Percentiles rank a stretch among this genome's conserved stretches.
Conservation (phyloP, 1,139 yeast genomes). For the Meyerozyma smithsonii region DNA sequence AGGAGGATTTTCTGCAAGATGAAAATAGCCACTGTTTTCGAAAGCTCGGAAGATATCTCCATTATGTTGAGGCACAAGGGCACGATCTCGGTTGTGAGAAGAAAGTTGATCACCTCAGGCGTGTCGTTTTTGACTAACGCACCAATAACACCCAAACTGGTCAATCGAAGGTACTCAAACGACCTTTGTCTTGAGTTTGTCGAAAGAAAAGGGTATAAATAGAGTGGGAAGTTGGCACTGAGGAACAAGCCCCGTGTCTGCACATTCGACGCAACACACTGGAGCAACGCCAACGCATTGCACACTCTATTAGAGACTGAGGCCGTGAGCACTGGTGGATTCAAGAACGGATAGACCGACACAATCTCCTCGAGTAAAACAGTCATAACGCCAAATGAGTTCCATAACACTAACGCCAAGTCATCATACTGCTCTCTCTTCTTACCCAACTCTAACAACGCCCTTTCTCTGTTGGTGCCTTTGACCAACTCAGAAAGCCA, state of each 20-base stretch:
- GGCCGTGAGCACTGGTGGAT: slow-evolving; percentile 83
- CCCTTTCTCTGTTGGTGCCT: slow-evolving; percentile 90
- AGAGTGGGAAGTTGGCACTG: slow-evolving; percentile 87
- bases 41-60: slow-evolving; percentile 92
- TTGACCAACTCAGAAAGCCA: slow-evolving; percentile 89
- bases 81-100: slow-evolving; percentile 89
- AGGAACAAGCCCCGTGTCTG: slow-evolving; percentile 82
- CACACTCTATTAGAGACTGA: slow-evolving; percentile 92
- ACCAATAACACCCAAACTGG: slow-evolving; percentile 94
- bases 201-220: slow-evolving; percentile 87
- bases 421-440: slow-evolving; percentile 94
- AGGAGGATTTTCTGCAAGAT: slow-evolving; percentile 87
- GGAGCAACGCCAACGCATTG: slow-evolving; percentile 89
- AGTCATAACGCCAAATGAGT: slow-evolving; percentile 95
- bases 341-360: slow-evolving; percentile 80
- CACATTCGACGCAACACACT: slow-evolving; percentile 93
- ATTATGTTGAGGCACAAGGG: slow-evolving; percentile 91
- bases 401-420: slow-evolving; percentile 89
- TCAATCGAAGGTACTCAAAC: slow-evolving; percentile 86
- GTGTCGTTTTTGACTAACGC: slow-evolving; percentile 95
- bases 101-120: slow-evolving; percentile 87
- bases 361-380: slow-evolving; percentile 85
- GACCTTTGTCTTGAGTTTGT: slow-evolving; percentile 90
- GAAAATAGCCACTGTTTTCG: slow-evolving; percentile 94
- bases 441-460: slow-evolving; percentile 84